Conservation (phyloP, 1,139 yeast species). For the Taphrina populina region DNA sequence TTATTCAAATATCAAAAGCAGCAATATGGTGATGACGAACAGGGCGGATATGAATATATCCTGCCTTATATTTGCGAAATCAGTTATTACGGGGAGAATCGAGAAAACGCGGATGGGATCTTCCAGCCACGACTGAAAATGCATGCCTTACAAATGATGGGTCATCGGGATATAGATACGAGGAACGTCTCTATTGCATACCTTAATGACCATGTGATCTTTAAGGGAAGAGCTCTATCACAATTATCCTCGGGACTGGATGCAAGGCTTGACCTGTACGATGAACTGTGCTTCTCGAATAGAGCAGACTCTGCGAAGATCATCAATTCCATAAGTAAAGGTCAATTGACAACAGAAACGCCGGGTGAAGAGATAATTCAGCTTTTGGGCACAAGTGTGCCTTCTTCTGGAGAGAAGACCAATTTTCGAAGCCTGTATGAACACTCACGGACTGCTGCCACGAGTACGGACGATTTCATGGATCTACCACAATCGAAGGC, state of each 20-base stretch:
- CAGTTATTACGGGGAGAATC: conserved; percentile 22
- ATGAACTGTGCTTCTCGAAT: conserved; percentile 20
- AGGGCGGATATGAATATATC: conserved; percentile 10
- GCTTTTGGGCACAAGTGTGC: conserved; percentile 25
- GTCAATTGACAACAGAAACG: background rate
- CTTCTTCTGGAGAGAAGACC: conserved; percentile 10
- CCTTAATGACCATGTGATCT: conserved; percentile 42
- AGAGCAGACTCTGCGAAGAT: background rate
- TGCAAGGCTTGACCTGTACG: conserved; percentile 18
- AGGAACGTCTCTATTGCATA: conserved; percentile 64
- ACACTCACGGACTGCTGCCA: conserved; percentile 6
- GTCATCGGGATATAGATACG: conserved; percentile 86
- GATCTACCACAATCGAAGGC: conserved; percentile 10
- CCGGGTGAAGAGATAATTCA: conserved; percentile 21
- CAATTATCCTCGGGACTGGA: conserved; percentile 8
- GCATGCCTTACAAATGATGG: conserved; percentile 97
- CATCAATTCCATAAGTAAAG: background rate
- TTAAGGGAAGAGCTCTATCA: conserved; percentile 24
- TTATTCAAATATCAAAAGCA: conserved; percentile 65
- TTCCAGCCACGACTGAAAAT: conserved; percentile 95
- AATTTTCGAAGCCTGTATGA: conserved; percentile 21
- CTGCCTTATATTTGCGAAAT: conserved; percentile 30
- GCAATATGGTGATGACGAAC: conserved; percentile 2
- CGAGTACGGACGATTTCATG: background rate
- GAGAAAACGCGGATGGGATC: conserved; percentile 45